Evolutionary conservation across 148 eudicot species (phyloP).

Genomic region (Rhododendron ferrugineum): DNA sequence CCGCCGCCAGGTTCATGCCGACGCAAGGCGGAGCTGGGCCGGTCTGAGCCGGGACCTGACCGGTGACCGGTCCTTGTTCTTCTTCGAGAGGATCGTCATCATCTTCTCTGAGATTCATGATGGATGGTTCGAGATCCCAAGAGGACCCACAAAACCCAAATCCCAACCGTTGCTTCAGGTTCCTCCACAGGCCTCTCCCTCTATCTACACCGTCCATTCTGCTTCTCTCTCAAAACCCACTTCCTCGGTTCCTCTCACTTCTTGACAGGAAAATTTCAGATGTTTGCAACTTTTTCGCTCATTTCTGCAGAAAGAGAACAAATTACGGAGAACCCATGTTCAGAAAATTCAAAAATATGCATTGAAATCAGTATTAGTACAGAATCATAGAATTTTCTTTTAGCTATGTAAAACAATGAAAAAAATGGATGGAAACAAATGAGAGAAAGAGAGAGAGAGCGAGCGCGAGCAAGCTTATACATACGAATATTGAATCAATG

Average conservation of each 20-base stretch:
- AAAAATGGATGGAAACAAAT: neutral
- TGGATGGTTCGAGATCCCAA: neutral
- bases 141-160: conserved; percentile 8
- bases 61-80: neutral
- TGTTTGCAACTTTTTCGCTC: neutral
- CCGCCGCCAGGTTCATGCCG: conserved; percentile 16
- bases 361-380: neutral
- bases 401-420: neutral
- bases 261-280: neutral
- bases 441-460: neutral
- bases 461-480: neutral
- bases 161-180: conserved; percentile 15
- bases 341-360: neutral
- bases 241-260: neutral
- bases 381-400: neutral
- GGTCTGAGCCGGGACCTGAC: neutral
- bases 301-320: neutral
- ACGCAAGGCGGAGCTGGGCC: neutral
- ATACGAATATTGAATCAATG: neutral
- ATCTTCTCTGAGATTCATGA: neutral
- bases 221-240: neutral
- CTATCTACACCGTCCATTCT: conserved; percentile 14
- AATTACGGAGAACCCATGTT: neutral
- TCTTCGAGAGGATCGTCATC: neutral
- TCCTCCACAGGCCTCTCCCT: conserved; percentile 14